phyloP scores from a whole-genome alignment of 2,329 filamentous ascomycete genomes.

The Apiospora marii region DNA sequence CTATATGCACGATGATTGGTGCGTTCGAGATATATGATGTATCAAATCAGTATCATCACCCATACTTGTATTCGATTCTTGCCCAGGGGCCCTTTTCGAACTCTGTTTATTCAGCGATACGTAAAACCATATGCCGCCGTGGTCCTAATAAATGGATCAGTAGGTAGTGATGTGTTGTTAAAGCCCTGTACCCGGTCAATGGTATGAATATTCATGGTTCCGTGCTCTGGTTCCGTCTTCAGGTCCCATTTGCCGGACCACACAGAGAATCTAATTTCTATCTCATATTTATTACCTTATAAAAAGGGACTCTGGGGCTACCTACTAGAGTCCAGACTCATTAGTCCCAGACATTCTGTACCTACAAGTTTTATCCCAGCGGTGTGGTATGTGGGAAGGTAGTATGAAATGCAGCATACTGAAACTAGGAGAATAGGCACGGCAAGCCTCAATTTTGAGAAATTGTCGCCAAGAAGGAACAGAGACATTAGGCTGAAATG shows the following conservation, averaged over 20 bases:
- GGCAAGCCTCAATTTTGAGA: not conserved
- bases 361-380: not conserved
- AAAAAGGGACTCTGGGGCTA: not conserved
- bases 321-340: not conserved
- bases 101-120: not conserved
- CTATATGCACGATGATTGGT: not conserved
- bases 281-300: conserved; percentile 13
- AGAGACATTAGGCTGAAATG: conserved; percentile 19
- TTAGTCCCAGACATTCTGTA: not conserved
- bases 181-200: not conserved
- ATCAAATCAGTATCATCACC: not conserved
- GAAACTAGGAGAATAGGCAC: not conserved
- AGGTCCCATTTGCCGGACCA: not conserved
- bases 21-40: not conserved
- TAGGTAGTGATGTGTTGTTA: conserved; percentile 1
- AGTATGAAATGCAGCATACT: not conserved
- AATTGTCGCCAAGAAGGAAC: not conserved
- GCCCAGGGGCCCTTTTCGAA: not conserved
- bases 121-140: not conserved
- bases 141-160: not conserved
- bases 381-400: not conserved
- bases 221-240: not conserved
- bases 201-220: not conserved
- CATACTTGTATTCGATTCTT: not conserved
- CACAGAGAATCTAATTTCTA: not conserved